Evolutionary conservation across 345 rosid genomes (phyloP).

Genomic region (Excoecaria agallocha): DNA sequence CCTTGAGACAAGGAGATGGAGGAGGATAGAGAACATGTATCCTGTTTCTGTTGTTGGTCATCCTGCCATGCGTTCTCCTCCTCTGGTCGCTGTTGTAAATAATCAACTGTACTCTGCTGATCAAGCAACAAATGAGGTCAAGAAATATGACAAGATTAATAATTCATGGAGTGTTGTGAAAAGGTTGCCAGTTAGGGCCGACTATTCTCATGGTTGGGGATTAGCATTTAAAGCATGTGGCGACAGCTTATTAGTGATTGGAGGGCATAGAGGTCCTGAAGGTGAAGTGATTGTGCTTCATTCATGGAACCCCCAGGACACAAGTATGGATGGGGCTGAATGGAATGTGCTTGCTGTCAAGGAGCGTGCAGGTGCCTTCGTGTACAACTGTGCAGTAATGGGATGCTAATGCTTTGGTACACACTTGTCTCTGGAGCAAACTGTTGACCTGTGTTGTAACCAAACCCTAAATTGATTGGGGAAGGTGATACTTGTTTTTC

Average conservation of each 20-base stretch:
- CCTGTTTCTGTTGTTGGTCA: constrained; percentile 24
- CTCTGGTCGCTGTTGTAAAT: constrained; percentile 44
- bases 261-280: constrained; percentile 36
- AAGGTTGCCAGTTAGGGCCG: constrained; percentile 39
- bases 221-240: constrained; percentile 46
- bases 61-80: constrained; percentile 51
- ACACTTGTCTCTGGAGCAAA: constrained; percentile 9
- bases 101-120: constrained; percentile 44
- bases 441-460: not conserved
- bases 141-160: constrained; percentile 36
- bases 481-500: constrained; percentile 16
- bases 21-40: constrained; percentile 43
- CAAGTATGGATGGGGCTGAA: constrained; percentile 18
- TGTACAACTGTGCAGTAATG: constrained; percentile 47
- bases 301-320: constrained; percentile 38
- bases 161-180: constrained; percentile 41
- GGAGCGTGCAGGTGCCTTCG: constrained; percentile 41
- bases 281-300: constrained; percentile 38
- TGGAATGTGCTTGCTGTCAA: constrained; percentile 42
- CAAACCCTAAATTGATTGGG: constrained; percentile 11
- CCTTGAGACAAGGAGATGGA: constrained; percentile 39
- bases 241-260: constrained; percentile 34
- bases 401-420: constrained; percentile 30
- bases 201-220: constrained; percentile 48
- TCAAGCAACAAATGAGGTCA: constrained; percentile 40